These are phyloP conservation scores for Aspergillus quadrilineatus DNA, from an alignment of 2,329 filamentous ascomycete species.

Conservation along the genomic window DNA sequence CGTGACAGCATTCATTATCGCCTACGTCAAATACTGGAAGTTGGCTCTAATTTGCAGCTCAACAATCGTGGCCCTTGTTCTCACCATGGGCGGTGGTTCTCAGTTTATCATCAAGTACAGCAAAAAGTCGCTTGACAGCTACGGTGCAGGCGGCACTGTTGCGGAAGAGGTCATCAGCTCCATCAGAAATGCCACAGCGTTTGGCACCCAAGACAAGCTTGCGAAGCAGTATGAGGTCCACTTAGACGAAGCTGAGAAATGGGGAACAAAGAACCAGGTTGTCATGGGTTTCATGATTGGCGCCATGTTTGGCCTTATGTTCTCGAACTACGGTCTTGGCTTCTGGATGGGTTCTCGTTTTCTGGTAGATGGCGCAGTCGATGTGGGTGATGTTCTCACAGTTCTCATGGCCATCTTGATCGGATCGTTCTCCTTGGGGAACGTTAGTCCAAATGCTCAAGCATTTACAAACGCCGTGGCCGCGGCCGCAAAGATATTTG, in stretches of 20 bases:
- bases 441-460: slow-evolving; percentile 79
- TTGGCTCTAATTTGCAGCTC: slow-evolving; percentile 83
- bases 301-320: slow-evolving; percentile 78
- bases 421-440: slow-evolving; percentile 86
- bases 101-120: slow-evolving; percentile 76
- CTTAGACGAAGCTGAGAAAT: slow-evolving; percentile 69
- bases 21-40: slow-evolving; percentile 90
- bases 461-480: slow-evolving; percentile 81
- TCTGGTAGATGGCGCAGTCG: slow-evolving; percentile 64
- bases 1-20: slow-evolving; percentile 83
- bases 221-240: slow-evolving; percentile 80
- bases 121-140: slow-evolving; percentile 73
- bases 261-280: slow-evolving; percentile 73
- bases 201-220: slow-evolving; percentile 90
- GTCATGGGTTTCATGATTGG: slow-evolving; percentile 76
- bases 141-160: slow-evolving; percentile 80
- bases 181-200: slow-evolving; percentile 86
- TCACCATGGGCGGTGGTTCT: slow-evolving; percentile 73
- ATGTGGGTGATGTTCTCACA: slow-evolving; percentile 71
- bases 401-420: slow-evolving; percentile 91
- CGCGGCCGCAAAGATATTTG: slow-evolving; percentile 87
- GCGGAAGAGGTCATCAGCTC: slow-evolving; percentile 95
- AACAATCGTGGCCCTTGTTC: slow-evolving; percentile 74
- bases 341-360: slow-evolving; percentile 86
- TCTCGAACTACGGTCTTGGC: slow-evolving; percentile 80